phyloP scores from a whole-genome alignment of 208 protist genomes.

The Acanthamoeba lenticulata region DNA sequence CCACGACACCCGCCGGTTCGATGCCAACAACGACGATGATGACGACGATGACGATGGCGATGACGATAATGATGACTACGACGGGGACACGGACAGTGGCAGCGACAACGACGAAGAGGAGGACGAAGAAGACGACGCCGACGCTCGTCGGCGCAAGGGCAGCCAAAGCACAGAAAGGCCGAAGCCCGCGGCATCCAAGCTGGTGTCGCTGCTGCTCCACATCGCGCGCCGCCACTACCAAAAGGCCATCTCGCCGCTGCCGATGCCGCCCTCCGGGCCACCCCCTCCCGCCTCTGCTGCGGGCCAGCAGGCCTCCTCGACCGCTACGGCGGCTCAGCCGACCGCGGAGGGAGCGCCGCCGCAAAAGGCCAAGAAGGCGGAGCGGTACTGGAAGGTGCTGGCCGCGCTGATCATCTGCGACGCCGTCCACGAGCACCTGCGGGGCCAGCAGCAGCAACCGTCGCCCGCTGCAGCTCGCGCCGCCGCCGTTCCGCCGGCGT shows the following conservation, averaged over 20 bases:
- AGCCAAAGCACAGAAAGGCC: too few species aligned
- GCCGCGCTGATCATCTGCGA: conserved; percentile 29
- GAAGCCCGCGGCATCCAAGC: background rate
- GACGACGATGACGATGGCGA: background rate
- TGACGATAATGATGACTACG: background rate
- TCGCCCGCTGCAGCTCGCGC: background rate
- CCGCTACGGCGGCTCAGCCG: background rate
- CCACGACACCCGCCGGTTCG: background rate
- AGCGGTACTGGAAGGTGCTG: conserved; percentile 7
- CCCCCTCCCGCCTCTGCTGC: background rate
- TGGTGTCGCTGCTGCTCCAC: background rate
- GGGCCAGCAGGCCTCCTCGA: background rate
- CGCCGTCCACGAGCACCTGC: background rate
- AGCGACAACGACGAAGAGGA: background rate
- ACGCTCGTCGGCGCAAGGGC: too few species aligned
- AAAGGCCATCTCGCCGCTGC: background rate
- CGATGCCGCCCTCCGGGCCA: background rate
- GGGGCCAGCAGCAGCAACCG: background rate
- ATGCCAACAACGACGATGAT: background rate
- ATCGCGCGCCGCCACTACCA: background rate
- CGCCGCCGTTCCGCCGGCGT: background rate
- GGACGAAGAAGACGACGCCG: background rate
- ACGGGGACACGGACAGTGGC: background rate
- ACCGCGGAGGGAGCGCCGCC: background rate
- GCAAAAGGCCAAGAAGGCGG: background rate